Evolutionary conservation across 2,329 filamentous ascomycete genomes (phyloP), one percentile per base, ranked within the genome.

Genomic region (Chalaropsis ovoidea): DNA sequence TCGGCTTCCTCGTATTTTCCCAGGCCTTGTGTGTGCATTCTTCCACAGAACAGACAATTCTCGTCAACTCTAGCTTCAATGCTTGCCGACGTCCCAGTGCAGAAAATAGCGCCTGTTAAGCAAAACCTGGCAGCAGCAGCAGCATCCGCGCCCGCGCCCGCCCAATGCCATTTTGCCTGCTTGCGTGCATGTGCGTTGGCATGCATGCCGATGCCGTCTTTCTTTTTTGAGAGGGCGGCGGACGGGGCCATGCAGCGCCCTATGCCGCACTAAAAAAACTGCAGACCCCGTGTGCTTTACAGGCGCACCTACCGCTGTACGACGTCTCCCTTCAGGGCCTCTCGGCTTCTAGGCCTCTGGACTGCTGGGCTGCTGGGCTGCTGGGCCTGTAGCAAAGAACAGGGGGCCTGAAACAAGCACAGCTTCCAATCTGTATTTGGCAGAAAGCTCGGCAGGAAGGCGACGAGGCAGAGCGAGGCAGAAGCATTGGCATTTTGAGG

Each of bases 81-180:
- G 19, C 3, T 31, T 27, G 24, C 45, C n/a, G 17, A 31, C 10
- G 8, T 27, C 19, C 49, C 22, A 11, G 10, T 19, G 22, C 11
- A 56, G 27, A 56, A 56, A 17, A 56, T 56, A 8, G 49, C 19
- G 19, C 22, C 49, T 54, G 52, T 56, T 22, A 56, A 56, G 52
- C 24, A 56, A 58, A n/a, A 56, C 15, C 10, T 31, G 27, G 15
- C 42, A 43, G 42, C 7, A 43, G 13, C n/a, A n/a, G n/a, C n/a
- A n/a, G n/a, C n/a, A n/a, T n/a, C n/a, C n/a, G n/a, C n/a, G n/a
- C n/a, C n/a, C n/a, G n/a, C n/a, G n/a, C n/a, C n/a, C n/a, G 24
- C 3, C 52, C 11, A 56, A 56, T 31, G 52, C 45, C 45, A 27
- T 52, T 19, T 8, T 49, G 45, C n/a, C 19, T 35, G 52, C 8